Evolutionary conservation across 2,329 filamentous ascomycete genomes (phyloP).

Genomic region (Verticillium tricorpus): DNA sequence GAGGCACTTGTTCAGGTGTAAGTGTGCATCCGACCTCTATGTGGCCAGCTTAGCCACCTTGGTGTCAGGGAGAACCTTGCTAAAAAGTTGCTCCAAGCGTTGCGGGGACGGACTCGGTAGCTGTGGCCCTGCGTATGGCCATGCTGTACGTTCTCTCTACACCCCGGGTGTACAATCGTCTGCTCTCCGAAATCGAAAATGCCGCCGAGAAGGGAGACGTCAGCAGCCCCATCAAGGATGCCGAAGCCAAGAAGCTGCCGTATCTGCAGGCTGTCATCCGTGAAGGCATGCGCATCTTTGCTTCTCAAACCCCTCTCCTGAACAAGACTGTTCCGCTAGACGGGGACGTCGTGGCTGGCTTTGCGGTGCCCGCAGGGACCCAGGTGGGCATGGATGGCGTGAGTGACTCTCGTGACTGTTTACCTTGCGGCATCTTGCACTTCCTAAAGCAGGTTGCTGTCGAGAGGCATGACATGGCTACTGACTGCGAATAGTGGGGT

Average conservation of each 20-base stretch:
- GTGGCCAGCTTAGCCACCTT: no score
- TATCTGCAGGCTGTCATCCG: slow-evolving; percentile 56
- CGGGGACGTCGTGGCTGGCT: slow-evolving; percentile 47
- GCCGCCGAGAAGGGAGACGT: slow-evolving; percentile 31
- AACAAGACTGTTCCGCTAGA: slow-evolving; percentile 43
- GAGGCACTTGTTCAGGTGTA: slow-evolving; percentile 35
- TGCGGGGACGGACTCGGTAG: slow-evolving; percentile 57
- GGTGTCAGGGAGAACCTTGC: not conserved
- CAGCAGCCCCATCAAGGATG: slow-evolving; percentile 35
- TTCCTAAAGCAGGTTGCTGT: slow-evolving; percentile 14
- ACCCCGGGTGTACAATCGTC: slow-evolving; percentile 31
- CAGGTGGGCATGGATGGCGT: slow-evolving; percentile 32
- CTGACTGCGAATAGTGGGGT: slow-evolving; percentile 17
- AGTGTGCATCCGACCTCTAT: not conserved
- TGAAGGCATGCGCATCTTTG: slow-evolving; percentile 51
- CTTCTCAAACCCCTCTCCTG: slow-evolving; percentile 50
- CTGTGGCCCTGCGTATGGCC: slow-evolving; percentile 52
- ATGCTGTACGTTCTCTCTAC: slow-evolving; percentile 48
- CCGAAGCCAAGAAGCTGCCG: slow-evolving; percentile 41
- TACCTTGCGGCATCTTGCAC: slow-evolving; percentile 14
- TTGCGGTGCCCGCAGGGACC: slow-evolving; percentile 47
- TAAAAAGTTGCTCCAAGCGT: slow-evolving; percentile 30
- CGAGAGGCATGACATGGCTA: not conserved
- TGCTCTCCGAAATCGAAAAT: slow-evolving; percentile 38
- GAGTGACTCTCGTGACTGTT: not conserved